Evolutionary conservation across 2,329 filamentous ascomycete species (phyloP).

Genomic region (Aspergillus udagawae): DNA sequence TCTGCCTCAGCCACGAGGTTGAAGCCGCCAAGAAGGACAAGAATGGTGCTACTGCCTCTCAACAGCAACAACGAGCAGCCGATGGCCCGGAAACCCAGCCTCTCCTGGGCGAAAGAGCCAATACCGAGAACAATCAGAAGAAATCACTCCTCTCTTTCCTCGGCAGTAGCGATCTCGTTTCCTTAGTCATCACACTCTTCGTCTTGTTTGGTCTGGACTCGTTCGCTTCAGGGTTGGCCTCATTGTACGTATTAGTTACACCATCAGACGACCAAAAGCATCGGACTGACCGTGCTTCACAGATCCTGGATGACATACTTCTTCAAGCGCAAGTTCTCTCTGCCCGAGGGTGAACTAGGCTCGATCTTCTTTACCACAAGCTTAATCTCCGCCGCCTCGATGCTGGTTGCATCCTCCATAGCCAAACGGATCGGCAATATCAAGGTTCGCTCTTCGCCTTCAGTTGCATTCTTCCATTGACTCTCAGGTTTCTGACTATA

Average conservation of each 20-base stretch:
- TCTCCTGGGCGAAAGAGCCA: conserved; percentile 19
- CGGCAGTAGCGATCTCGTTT: conserved; percentile 41
- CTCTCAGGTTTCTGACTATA: not conserved
- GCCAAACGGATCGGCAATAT: conserved; percentile 59
- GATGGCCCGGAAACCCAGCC: conserved; percentile 36
- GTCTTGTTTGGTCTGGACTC: conserved; percentile 66
- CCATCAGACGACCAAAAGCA: conserved; percentile 8
- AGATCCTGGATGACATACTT: conserved; percentile 54
- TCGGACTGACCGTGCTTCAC: conserved; percentile 14
- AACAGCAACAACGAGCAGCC: conserved; percentile 15
- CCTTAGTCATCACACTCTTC: conserved; percentile 51
- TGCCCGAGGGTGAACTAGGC: conserved; percentile 51
- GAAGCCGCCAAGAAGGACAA: conserved; percentile 37
- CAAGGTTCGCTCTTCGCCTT: conserved; percentile 24
- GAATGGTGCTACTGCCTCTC: conserved; percentile 6
- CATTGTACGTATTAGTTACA: conserved; percentile 48
- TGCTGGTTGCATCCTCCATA: conserved; percentile 56
- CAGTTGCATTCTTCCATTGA: not conserved
- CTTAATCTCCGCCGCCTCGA: conserved; percentile 40
- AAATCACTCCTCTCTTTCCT: conserved; percentile 54
- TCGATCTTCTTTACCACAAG: conserved; percentile 50
- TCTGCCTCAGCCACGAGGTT: conserved; percentile 47
- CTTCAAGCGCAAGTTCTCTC: conserved; percentile 52
- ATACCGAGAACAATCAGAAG: conserved; percentile 17
- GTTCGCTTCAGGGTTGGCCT: conserved; percentile 66